Percentiles rank a stretch among this genome's conserved stretches.
Evolutionary conservation across 805 yeast genomes (phyloP).

Genomic region (Isabelozyma heimii): DNA sequence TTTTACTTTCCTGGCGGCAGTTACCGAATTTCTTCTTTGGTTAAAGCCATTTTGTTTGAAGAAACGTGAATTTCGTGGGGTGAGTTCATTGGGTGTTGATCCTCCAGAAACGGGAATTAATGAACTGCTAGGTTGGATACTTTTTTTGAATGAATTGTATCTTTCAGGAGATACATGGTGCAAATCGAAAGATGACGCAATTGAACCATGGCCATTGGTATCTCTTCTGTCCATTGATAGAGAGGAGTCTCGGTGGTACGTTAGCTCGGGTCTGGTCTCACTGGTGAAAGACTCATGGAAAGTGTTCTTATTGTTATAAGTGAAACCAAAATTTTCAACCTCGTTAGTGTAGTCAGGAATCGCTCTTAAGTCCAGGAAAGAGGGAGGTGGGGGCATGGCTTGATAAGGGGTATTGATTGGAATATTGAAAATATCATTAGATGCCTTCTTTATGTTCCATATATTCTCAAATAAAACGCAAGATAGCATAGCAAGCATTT

Average conservation of each 20-base stretch:
- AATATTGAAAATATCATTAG: constrained; percentile 22
- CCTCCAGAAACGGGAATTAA: not conserved
- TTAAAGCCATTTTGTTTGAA: not conserved
- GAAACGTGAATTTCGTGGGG: not conserved
- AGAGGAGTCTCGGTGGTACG: not conserved
- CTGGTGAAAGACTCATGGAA: not conserved
- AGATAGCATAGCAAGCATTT: constrained; percentile 87
- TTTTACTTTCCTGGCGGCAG: not conserved
- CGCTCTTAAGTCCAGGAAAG: constrained; percentile 12
- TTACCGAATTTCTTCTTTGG: not conserved
- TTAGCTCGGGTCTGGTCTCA: not conserved
- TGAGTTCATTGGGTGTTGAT: not conserved
- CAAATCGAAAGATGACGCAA: constrained; percentile 1
- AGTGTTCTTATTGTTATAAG: not conserved
- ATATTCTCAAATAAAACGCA: constrained; percentile 60
- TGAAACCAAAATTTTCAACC: not conserved
- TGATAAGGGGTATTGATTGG: constrained; percentile 50
- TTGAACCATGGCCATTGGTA: not conserved
- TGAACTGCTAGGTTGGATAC: not conserved
- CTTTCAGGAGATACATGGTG: constrained; percentile 3
- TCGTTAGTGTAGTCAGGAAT: constrained; percentile 1
- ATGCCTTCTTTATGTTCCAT: constrained; percentile 13
- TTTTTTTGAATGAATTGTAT: not conserved
- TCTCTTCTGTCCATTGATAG: not conserved
- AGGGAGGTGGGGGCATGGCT: constrained; percentile 29